Evolutionary conservation across 2,329 filamentous ascomycete genomes (phyloP).

Genomic region (Pseudogymnoascus sp.): DNA sequence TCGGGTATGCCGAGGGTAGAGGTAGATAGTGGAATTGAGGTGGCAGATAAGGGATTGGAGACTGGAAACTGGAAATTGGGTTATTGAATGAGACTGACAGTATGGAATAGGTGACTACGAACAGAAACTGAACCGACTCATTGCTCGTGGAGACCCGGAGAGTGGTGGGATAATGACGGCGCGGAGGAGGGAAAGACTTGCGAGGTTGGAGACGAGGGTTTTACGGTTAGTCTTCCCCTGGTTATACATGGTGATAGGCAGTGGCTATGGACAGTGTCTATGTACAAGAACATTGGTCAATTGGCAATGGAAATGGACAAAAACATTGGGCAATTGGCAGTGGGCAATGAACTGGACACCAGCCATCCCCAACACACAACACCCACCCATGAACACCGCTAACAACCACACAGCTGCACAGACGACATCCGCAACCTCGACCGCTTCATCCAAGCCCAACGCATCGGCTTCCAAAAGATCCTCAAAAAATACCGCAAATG

Average conservation of each 20-base stretch:
- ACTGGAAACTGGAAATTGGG: background rate
- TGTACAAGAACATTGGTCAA: background rate
- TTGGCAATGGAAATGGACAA: background rate
- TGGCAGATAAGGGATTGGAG: background rate
- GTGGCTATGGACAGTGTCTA: background rate
- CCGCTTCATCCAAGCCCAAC: slow-evolving; percentile 65
- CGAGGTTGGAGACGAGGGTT: slow-evolving; percentile 4
- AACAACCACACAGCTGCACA: slow-evolving; percentile 38
- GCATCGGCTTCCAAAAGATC: slow-evolving; percentile 71
- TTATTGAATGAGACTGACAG: background rate
- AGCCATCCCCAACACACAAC: slow-evolving; percentile 6
- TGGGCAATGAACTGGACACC: background rate
- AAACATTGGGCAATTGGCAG: background rate
- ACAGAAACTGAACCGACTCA: slow-evolving; percentile 36
- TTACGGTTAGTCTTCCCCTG: background rate
- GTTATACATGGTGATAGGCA: background rate
- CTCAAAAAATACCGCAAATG: slow-evolving; percentile 86
- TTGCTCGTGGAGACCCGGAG: background rate
- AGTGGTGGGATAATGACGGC: background rate
- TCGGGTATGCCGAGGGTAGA: background rate
- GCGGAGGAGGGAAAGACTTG: background rate
- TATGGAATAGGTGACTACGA: slow-evolving; percentile 42
- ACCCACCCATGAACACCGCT: slow-evolving; percentile 22
- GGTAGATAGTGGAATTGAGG: background rate
- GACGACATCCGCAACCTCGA: slow-evolving; percentile 63